These are phyloP conservation scores for Yamadazyma membranifaciens DNA, from an alignment of 1,139 yeast genomes.

Conservation along the genomic window DNA sequence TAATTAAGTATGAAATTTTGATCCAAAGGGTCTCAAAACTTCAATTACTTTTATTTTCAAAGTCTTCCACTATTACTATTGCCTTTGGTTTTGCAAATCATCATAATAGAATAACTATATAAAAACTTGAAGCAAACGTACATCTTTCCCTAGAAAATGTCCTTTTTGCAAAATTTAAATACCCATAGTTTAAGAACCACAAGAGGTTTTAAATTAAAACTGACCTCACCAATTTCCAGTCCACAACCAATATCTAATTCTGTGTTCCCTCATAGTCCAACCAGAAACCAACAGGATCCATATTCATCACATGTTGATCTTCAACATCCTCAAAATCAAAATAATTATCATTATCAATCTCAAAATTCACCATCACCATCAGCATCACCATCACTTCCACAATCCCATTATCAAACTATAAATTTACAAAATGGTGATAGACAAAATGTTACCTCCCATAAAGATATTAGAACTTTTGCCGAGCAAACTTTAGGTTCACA, in stretches of 20 bases:
- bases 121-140: background rate
- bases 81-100: no score
- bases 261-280: conserved; percentile 32
- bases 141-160: conserved; percentile 8
- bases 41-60: background rate
- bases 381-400: conserved; percentile 13
- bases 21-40: conserved; percentile 5
- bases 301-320: conserved; percentile 4
- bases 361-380: conserved; percentile 12
- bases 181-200: conserved; percentile 55
- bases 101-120: background rate
- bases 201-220: conserved; percentile 51
- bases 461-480: conserved; percentile 77
- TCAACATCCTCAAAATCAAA: conserved; percentile 10
- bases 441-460: conserved; percentile 57
- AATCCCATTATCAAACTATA: conserved; percentile 27
- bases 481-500: conserved; percentile 95
- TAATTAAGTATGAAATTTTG: conserved; percentile 3
- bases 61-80: no score
- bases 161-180: conserved; percentile 52
- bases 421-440: conserved; percentile 20
- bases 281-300: conserved; percentile 10
- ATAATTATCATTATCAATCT: conserved; percentile 6
- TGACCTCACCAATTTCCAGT: conserved; percentile 40
- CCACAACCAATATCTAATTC: conserved; percentile 39